Base-by-base conservation (phyloP, 108 stramenopile genomes). In the Nitzschia sp. region DNA sequence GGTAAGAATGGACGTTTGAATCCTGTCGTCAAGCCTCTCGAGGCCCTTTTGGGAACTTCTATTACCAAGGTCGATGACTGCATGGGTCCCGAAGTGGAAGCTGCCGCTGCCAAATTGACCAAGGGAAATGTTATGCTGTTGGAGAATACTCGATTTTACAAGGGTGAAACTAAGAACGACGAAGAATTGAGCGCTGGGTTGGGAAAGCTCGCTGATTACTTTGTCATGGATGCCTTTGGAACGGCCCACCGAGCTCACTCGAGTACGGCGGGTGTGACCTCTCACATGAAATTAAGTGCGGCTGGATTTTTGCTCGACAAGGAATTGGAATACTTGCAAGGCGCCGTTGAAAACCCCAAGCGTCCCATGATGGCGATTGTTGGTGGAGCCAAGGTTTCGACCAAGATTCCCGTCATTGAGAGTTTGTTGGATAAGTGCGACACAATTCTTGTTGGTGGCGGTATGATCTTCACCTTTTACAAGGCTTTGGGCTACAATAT, bases 151-250 rank as follows among this genome's bases (percentile, higher is more conserved):
- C 95, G 98, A 13, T 99, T 98, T 73, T 89, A 99, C 81, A 77
- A 70, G 58, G 96, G 91, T 15, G 95, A 96, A 66, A 90, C 94
- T 6, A 91, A 92, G 72, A 96, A 96, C 66, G 95, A 89, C 72
- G 62, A 76, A 15, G 83, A 63, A 45, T 85, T 98, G 29, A 75
- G 87, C 11, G 85, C 69, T 1, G 91, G 90, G 8, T 72, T 98
- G 21, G 93, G 94, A 52, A 96, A 90, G 58, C 69, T 95, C 32
- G 95, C 93, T 8, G 90, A 94, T 68, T 90, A 94, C 63, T 99
- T 94, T 80, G 97, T 98, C 46, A 98, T 97, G 90, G 99, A 99
- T 76, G 99, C 99, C 33, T 99, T 99, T 72, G 99, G 99, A 29
- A 99, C 99, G 30, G 97, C 99, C 26, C 99, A 98, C 78, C 90